Evolutionary conservation across 2,329 filamentous ascomycete species (phyloP).

Genomic region (Colletotrichum abscissum): DNA sequence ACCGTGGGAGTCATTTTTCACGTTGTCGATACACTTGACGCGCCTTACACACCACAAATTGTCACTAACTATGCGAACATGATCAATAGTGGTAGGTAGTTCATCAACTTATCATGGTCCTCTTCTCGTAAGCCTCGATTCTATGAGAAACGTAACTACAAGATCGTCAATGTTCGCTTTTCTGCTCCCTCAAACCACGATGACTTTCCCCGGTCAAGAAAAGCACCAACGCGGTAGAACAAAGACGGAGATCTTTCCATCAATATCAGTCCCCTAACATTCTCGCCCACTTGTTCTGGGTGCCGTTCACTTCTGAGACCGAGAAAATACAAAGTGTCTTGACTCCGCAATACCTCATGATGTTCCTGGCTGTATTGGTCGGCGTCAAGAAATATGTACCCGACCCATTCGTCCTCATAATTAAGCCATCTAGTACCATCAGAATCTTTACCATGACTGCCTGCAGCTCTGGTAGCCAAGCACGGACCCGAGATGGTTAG

Average conservation of each 20-base stretch:
- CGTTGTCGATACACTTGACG: too few species aligned
- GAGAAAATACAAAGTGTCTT: neutral
- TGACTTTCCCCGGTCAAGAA: neutral
- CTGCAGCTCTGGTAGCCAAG: neutral
- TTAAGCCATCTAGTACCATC: neutral
- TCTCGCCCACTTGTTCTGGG: neutral
- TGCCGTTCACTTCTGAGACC: neutral
- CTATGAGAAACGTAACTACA: neutral
- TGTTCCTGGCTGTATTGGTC: neutral
- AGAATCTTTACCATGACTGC: neutral
- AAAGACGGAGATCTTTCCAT: neutral
- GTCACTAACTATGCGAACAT: too few species aligned
- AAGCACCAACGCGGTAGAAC: neutral
- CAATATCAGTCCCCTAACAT: neutral
- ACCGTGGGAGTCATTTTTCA: too few species aligned
- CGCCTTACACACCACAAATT: neutral
- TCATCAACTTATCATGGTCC: too few species aligned
- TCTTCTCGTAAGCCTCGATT: too few species aligned
- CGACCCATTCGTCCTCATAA: neutral
- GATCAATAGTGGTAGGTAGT: too few species aligned
- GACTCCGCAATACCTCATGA: neutral
- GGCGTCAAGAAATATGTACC: neutral
- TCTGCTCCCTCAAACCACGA: neutral
- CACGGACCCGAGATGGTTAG: neutral
- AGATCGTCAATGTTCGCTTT: neutral